phyloP scores from a whole-genome alignment of 805 yeast species.

The Pichia sporocuriosa region DNA sequence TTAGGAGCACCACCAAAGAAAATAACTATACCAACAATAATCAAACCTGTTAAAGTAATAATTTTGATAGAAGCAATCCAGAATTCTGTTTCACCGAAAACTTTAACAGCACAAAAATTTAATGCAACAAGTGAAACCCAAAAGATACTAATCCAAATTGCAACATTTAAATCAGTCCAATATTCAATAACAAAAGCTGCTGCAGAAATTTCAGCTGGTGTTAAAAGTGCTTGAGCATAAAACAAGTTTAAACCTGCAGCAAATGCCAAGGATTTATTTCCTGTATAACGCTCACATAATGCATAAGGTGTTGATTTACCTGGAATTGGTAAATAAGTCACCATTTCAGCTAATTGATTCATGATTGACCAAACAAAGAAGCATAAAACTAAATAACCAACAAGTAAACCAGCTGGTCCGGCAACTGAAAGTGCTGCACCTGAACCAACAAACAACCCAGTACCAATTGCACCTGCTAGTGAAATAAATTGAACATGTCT shows the following conservation, averaged over 20 bases:
- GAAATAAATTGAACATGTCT: slow-evolving; percentile 58
- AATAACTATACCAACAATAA: slow-evolving; percentile 47
- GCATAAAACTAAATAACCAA: slow-evolving; percentile 61
- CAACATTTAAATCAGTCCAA: slow-evolving; percentile 50
- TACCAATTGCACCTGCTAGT: slow-evolving; percentile 68
- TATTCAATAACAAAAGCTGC: slow-evolving; percentile 54
- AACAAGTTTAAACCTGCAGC: slow-evolving; percentile 34
- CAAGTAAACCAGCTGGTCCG: slow-evolving; percentile 36
- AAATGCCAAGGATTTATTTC: slow-evolving; percentile 24
- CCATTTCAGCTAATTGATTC: slow-evolving; percentile 61
- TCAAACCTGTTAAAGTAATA: slow-evolving; percentile 54
- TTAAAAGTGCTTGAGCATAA: slow-evolving; percentile 28
- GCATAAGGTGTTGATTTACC: slow-evolving; percentile 37
- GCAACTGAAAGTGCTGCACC: slow-evolving; percentile 34
- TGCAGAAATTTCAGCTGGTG: slow-evolving; percentile 49
- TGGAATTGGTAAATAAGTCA: slow-evolving; percentile 51
- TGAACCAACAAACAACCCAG: slow-evolving; percentile 49
- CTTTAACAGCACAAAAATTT: slow-evolving; percentile 39
- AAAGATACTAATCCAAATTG: slow-evolving; percentile 51
- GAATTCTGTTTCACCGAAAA: slow-evolving; percentile 47
- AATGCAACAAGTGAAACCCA: slow-evolving; percentile 38
- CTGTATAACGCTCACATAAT: slow-evolving; percentile 26
- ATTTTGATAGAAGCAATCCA: slow-evolving; percentile 64
- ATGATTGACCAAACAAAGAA: slow-evolving; percentile 58
- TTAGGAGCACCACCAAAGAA: slow-evolving; percentile 60